These are phyloP conservation scores for Podospora pseudocomata DNA, from an alignment of 495 filamentous ascomycete genomes.

Conservation along the genomic window DNA sequence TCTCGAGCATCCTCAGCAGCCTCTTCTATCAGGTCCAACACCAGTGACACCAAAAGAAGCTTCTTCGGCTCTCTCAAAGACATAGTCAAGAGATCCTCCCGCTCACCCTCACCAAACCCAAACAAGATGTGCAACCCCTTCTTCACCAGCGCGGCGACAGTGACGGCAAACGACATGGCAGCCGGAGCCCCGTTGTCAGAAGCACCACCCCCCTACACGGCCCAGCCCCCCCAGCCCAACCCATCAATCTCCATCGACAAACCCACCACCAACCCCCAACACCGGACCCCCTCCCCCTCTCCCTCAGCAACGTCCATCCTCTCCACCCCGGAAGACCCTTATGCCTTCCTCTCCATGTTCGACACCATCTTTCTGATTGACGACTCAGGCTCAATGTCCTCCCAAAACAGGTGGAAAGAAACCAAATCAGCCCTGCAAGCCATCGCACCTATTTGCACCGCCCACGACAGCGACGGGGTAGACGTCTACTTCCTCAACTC, in stretches of 20 bases:
- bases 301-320: constrained; percentile 25
- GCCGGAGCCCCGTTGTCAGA: constrained; percentile 4
- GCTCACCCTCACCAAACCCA: constrained; percentile 10
- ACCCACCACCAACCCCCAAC: neutral
- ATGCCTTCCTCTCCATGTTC: constrained; percentile 79
- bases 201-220: constrained; percentile 16
- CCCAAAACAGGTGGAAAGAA: constrained; percentile 72
- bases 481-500: constrained; percentile 91
- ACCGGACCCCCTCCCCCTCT: constrained; percentile 21
- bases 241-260: constrained; percentile 21
- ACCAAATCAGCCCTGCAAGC: constrained; percentile 65
- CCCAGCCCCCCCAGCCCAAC: neutral
- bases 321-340: constrained; percentile 56
- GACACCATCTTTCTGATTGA: constrained; percentile 94
- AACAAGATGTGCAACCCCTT: constrained; percentile 7
- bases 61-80: constrained; percentile 25
- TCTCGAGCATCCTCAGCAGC: constrained; percentile 7
- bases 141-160: constrained; percentile 3
- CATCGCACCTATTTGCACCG: constrained; percentile 82
- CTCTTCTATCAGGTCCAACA: constrained; percentile 6
- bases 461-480: constrained; percentile 83
- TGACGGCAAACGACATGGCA: neutral
- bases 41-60: constrained; percentile 1
- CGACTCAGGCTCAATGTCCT: constrained; percentile 82
- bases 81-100: constrained; percentile 19